Evolutionary conservation across 2,329 filamentous ascomycete species (phyloP).

Genomic region (Cytospora piceae): DNA sequence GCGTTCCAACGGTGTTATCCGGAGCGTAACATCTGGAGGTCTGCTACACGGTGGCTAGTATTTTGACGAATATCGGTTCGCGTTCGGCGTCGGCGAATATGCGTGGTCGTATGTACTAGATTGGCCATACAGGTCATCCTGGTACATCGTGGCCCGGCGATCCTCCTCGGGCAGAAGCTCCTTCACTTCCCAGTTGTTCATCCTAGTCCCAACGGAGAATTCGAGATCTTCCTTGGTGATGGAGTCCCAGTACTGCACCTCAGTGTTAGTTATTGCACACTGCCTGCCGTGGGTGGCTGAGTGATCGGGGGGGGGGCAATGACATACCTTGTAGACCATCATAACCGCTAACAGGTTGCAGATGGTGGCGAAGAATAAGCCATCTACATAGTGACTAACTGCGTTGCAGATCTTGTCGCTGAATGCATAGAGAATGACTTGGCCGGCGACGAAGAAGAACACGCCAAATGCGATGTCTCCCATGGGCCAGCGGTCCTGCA

Average conservation of each 20-base stretch:
- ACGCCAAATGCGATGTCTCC: conserved; percentile 89
- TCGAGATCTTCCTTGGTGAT: conserved; percentile 98
- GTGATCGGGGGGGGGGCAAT: not conserved
- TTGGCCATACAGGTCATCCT: conserved; percentile 67
- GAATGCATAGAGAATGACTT: conserved; percentile 91
- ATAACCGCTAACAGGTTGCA: conserved; percentile 95
- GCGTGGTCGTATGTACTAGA: conserved; percentile 57
- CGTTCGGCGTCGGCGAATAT: conserved; percentile 48
- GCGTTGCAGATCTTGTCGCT: conserved; percentile 82
- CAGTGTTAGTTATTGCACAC: conserved; percentile 19
- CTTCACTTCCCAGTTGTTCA: conserved; percentile 99
- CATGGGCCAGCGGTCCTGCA: conserved; percentile 94
- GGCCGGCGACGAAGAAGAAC: conserved; percentile 88
- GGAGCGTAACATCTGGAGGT: not conserved
- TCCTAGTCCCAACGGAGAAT: conserved; percentile 92
- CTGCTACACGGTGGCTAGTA: conserved; percentile 40
- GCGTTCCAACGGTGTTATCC: not conserved
- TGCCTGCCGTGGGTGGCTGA: not conserved
- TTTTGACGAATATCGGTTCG: conserved; percentile 45
- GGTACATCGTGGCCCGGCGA: conserved; percentile 72
- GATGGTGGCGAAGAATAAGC: conserved; percentile 89
- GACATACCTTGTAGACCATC: conserved; percentile 95
- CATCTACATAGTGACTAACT: conserved; percentile 90
- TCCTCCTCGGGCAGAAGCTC: conserved; percentile 84
- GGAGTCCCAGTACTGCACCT: conserved; percentile 89